Base-by-base conservation (phyloP, 2,329 filamentous ascomycete species). In the Botrytis elliptica region DNA sequence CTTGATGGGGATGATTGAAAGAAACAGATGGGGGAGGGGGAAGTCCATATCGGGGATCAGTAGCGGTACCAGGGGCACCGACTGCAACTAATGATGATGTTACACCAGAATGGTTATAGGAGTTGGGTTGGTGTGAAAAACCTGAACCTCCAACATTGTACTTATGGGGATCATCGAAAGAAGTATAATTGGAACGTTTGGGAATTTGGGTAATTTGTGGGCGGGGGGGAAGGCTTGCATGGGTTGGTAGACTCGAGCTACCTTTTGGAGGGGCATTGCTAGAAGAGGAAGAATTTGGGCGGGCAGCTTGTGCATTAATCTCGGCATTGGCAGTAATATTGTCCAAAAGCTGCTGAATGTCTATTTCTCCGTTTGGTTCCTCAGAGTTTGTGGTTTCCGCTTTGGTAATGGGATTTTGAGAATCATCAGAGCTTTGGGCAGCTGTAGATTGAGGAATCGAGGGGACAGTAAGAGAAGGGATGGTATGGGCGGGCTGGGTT, bases 301-400 rank as follows among this genome's bases (percentile, higher is more conserved):
- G 75, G 67, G 74, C 74, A 70, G 74, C 72, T 44, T 75, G 52
- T 65, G 79, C 80, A 77, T 79, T 80, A 71, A 78, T 80, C 73
- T 81, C 80, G 71, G 80, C 81, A 79, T 81, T 82, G 55, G 81
- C 81, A 71, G 80, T 81, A 73, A 82, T 82, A 73, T 81, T 82
- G 76, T 82, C 81, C 74, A 82, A 75, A 71, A 82, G 75, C 71
- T 81, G 80, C 73, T 82, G 81, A 55, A 82, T 82, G 72, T 82
- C 81, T 79, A 82, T 81, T 59, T 77, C 81, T 74, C 77, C 79
- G 75, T 76, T 79, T 60, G 77, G 46, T 74, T 79, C 78, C 68
- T 81, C 78, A 67, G 77, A 74, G 64, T 73, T 55, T 72, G 70
- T 74, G 68, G 74, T 55, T 69, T 77, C 76, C 38, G 75, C 74